A percentile compares a stretch with the other conserved stretches of the same genome.
Evolutionary conservation across 495 filamentous ascomycete species (phyloP).

Genomic region (Annulohypoxylon moriforme): DNA sequence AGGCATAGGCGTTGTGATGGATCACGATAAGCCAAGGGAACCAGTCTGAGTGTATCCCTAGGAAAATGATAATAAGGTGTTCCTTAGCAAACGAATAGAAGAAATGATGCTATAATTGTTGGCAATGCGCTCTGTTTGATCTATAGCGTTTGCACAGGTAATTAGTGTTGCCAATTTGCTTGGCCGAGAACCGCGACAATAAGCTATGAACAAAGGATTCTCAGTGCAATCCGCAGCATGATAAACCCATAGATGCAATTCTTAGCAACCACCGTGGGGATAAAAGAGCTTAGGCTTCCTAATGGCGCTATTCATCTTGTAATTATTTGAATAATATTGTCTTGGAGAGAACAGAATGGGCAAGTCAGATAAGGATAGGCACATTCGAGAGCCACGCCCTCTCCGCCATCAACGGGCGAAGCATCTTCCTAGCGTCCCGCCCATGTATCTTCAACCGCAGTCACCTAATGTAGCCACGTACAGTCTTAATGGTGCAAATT

Average conservation of each 20-base stretch:
- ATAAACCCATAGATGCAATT: neutral
- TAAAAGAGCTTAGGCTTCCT: constrained; percentile 2
- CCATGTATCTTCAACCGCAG: neutral
- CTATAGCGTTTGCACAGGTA: neutral
- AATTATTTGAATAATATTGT: neutral
- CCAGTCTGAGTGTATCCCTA: neutral
- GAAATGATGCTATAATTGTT: neutral
- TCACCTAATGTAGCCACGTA: constrained; percentile 12
- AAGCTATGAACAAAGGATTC: constrained; percentile 12
- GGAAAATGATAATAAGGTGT: neutral
- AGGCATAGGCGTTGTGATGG: neutral
- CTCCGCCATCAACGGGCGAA: constrained; percentile 7
- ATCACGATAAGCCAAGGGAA: neutral
- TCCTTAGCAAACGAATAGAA: neutral
- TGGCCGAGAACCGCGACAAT: neutral
- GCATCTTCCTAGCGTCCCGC: neutral
- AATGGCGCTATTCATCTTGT: neutral
- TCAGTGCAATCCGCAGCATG: constrained; percentile 7
- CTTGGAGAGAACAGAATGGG: neutral
- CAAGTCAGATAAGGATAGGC: neutral
- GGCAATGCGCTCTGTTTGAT: neutral
- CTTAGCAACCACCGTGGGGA: constrained; percentile 12
- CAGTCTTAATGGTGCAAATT: constrained; percentile 11
- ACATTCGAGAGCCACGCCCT: neutral
- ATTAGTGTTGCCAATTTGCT: constrained; percentile 8